Evolutionary conservation across 2,329 filamentous ascomycete species (phyloP), one percentile per base, ranked within the genome.

Genomic region (Fusarium fujikuroi): DNA sequence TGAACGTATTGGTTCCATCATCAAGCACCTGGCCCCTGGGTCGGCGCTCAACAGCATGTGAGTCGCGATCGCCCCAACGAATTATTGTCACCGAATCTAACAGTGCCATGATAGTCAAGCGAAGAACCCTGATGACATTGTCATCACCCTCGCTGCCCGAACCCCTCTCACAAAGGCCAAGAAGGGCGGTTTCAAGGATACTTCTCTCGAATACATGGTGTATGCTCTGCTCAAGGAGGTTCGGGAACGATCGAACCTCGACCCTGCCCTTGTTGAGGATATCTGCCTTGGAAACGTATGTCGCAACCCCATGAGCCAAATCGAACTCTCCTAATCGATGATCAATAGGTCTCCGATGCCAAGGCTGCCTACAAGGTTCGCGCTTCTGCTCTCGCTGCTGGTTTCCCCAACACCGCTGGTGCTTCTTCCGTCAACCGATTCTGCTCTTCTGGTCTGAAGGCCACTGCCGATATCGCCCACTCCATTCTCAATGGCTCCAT

Each of bases 121-220:
- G 77, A 95, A 98, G 87, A 97, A 97, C 83, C 90, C 95, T 76
- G 95, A 98, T 82, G 96, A 99, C 86, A 89, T 99, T 61, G 96
- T 99, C 81, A 97, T 98, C 80, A 99, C 96, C 12, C 90, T 97
- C 66, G 95, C 95, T 34, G 87, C 95, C 78, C 93, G 96, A 63
- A 98, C 95, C 34, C 95, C 96, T 2, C 88, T 99, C 71, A 88
- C 92, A 80, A 98, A 98, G 86, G 95, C 90, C 59, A 88, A 88
- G 82, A 98, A 97, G 88, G 95, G 96, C 75, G 94, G 95, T 46
- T 93, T 99, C 87, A 98, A 98, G 87, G 95, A 99, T 82, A 97
- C 95, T 10, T 89, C 89, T 44, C 90, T 98, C 72, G 96, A 99
- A 83, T 95, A 92, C 83, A 87, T 99, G 64, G 82, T 97, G 69